phyloP scores from a whole-genome alignment of 352 stramenopile genomes.

The Globisporangium paroecandrum region DNA sequence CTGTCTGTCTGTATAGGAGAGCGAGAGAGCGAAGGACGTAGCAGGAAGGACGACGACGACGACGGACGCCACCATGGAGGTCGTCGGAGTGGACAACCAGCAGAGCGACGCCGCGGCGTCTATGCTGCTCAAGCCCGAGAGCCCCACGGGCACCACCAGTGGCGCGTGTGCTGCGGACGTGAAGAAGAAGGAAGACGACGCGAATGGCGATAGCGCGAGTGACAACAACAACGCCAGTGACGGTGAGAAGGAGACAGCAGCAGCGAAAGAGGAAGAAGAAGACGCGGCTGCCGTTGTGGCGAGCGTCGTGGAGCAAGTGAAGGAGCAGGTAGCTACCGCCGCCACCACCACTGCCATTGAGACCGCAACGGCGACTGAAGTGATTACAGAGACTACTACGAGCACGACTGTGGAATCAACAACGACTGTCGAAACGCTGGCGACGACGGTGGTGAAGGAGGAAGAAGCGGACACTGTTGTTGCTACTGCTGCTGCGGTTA shows the following conservation, averaged over 20 bases:
- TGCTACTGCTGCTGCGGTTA: not conserved
- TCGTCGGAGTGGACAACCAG: constrained; percentile 19
- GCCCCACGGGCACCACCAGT: not conserved
- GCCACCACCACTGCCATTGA: not conserved
- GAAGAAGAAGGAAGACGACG: constrained; percentile 7
- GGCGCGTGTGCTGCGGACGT: not conserved
- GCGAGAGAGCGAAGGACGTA: not conserved
- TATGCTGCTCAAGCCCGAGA: constrained; percentile 1
- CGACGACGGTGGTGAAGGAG: not conserved
- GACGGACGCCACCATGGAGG: constrained; percentile 5
- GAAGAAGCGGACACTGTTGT: not conserved
- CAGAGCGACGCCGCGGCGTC: not conserved
- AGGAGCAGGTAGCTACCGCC: not conserved
- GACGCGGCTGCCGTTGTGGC: not conserved
- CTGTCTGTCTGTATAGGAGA: constrained; percentile 2
- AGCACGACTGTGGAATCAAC: not conserved
- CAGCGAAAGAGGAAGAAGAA: not conserved
- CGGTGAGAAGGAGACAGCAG: not conserved
- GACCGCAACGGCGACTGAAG: not conserved
- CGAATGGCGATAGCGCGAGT: not conserved
- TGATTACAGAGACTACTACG: not conserved
- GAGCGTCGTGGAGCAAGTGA: constrained; percentile 3
- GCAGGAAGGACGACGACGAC: not conserved
- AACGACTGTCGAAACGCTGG: not conserved
- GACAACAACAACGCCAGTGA: not conserved